Percentiles rank a stretch among this genome's conserved stretches.
Evolutionary conservation across 768 basidiomycete genomes (phyloP).

Genomic region (Hemileccinum impolitum): DNA sequence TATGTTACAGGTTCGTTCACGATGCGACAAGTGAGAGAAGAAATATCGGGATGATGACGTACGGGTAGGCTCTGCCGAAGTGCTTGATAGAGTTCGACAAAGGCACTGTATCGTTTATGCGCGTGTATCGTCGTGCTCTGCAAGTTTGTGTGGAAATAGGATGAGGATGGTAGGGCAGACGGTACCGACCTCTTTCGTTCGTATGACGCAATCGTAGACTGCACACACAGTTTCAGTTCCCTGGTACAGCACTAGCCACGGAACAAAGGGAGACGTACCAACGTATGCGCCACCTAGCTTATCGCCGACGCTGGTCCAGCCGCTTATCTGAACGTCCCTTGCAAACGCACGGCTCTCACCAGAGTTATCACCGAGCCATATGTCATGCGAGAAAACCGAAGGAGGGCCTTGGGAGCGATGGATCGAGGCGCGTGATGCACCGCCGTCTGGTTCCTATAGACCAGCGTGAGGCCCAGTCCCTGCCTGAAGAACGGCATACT

Average conservation of each 20-base stretch:
- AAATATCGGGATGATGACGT: constrained; percentile 19
- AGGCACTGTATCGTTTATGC: constrained; percentile 66
- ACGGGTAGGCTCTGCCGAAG: constrained; percentile 55
- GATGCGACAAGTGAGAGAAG: too few species aligned
- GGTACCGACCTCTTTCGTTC: constrained; percentile 52
- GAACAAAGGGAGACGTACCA: constrained; percentile 36
- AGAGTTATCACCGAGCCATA: constrained; percentile 63
- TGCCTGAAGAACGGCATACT: too few species aligned
- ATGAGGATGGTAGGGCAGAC: not conserved
- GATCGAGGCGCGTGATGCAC: constrained; percentile 19
- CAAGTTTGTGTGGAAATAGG: not conserved
- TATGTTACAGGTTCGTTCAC: too few species aligned
- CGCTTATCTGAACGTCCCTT: constrained; percentile 59
- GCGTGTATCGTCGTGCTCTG: constrained; percentile 62
- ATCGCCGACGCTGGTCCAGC: constrained; percentile 75
- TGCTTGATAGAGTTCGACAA: constrained; percentile 48
- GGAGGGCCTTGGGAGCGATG: constrained; percentile 36
- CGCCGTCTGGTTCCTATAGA: constrained; percentile 19
- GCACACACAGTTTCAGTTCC: not conserved
- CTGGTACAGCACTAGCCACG: too few species aligned
- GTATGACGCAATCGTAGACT: constrained; percentile 72
- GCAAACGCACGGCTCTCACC: constrained; percentile 57
- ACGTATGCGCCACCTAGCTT: constrained; percentile 61
- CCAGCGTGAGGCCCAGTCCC: not conserved
- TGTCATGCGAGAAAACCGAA: constrained; percentile 65